phyloP scores from a whole-genome alignment of 805 yeast species.

The Candida endomychidarum region DNA sequence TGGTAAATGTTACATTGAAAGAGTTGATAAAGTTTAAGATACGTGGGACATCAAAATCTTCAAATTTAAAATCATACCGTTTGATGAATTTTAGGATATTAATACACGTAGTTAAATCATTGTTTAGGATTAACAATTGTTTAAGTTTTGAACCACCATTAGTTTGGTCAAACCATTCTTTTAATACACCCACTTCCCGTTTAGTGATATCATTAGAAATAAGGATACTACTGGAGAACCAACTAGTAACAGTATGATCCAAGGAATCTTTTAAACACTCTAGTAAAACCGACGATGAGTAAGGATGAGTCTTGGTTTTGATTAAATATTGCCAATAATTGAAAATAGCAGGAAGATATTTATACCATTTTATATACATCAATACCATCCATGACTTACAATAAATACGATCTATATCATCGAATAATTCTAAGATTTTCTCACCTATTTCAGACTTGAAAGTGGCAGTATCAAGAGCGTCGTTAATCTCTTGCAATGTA shows the following conservation, averaged over 20 bases:
- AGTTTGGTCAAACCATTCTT: background rate
- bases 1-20: conserved; percentile 5
- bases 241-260: conserved; percentile 5
- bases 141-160: background rate
- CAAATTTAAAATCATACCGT: conserved; percentile 2
- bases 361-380: conserved; percentile 2
- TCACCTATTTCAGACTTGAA: background rate
- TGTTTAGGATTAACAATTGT: conserved; percentile 6
- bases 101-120: conserved; percentile 11
- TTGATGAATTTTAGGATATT: conserved; percentile 8
- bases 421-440: background rate
- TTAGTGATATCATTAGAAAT: background rate
- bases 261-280: conserved; percentile 4
- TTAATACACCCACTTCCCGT: conserved; percentile 1
- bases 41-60: background rate
- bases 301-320: background rate
- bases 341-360: background rate
- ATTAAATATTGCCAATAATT: conserved; percentile 5
- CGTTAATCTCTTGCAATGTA: background rate
- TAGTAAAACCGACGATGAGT: background rate
- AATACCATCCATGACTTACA: conserved; percentile 6
- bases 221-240: conserved; percentile 10
- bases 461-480: background rate
- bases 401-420: conserved; percentile 6
- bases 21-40: conserved; percentile 4